Conservation (phyloP, 78 protist genomes). For the Dictyostelium citrinum region DNA sequence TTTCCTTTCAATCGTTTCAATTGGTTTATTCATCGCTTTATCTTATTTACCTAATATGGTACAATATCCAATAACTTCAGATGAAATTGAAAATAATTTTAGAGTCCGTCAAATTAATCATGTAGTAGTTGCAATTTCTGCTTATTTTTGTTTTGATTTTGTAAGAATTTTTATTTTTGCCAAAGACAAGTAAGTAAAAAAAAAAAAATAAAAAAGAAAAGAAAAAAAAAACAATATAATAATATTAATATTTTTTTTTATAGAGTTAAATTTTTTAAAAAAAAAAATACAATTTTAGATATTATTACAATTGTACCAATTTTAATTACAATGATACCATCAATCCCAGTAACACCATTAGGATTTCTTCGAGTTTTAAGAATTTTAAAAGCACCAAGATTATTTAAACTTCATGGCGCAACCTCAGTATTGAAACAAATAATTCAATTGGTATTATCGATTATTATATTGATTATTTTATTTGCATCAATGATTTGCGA, state of each 20-base stretch:
- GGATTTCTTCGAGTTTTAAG: constrained; percentile 68
- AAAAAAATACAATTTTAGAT: constrained; percentile 51
- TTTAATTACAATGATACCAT: constrained; percentile 52
- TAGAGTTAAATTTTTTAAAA: constrained; percentile 22
- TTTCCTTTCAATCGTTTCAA: constrained; percentile 17
- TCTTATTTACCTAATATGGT: constrained; percentile 2
- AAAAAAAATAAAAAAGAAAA: not conserved
- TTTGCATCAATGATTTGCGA: constrained; percentile 69
- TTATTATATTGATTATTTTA: constrained; percentile 49
- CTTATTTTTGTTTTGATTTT: constrained; percentile 43
- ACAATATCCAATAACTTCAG: not conserved
- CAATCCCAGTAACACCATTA: constrained; percentile 57
- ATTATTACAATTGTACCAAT: constrained; percentile 57
- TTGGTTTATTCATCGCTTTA: constrained; percentile 50
- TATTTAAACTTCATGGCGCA: constrained; percentile 74
- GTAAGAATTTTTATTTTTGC: constrained; percentile 50
- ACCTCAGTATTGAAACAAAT: constrained; percentile 11
- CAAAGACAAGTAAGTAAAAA: constrained; percentile 37
- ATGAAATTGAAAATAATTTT: not conserved
- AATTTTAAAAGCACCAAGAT: constrained; percentile 71
- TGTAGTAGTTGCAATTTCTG: not conserved
- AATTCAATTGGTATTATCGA: constrained; percentile 31
- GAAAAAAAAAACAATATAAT: not conserved
- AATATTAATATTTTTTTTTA: not conserved
- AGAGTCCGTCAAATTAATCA: not conserved